Evolutionary conservation across 208 protist genomes (phyloP).

Genomic region (Leishmania braziliensis): DNA sequence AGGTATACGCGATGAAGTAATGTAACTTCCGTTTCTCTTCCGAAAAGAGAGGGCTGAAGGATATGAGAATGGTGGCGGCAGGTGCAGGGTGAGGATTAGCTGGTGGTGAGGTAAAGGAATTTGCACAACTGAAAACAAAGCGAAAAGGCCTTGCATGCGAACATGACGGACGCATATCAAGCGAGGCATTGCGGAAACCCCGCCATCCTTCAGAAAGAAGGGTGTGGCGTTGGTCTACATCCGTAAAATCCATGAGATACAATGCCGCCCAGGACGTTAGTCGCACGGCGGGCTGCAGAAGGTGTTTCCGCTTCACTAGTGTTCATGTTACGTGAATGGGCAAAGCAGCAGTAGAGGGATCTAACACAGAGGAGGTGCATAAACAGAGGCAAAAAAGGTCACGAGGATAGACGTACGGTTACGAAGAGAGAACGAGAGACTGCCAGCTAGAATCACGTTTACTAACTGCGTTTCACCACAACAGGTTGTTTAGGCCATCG

Average conservation of each 20-base stretch:
- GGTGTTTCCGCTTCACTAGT: not conserved
- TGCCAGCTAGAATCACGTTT: not conserved
- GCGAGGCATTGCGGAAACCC: not conserved
- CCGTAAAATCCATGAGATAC: too few species aligned
- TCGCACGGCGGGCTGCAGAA: not conserved
- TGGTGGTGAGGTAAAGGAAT: not conserved
- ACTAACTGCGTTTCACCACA: slow-evolving; percentile 17
- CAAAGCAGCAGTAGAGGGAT: not conserved
- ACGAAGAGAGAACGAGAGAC: slow-evolving; percentile 8
- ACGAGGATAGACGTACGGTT: not conserved
- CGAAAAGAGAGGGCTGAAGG: not conserved
- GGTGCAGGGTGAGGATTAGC: not conserved
- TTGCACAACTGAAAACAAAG: not conserved
- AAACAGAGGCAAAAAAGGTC: slow-evolving; percentile 1
- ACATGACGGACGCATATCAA: not conserved
- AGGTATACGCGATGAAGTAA: not conserved
- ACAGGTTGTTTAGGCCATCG: slow-evolving; percentile 14
- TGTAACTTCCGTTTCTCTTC: not conserved
- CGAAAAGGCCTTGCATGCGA: not conserved
- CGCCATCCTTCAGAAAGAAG: not conserved
- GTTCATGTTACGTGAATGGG: not conserved
- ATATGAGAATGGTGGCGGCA: not conserved
- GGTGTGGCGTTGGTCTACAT: not conserved
- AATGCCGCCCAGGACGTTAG: not conserved
- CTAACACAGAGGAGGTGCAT: not conserved